Base-by-base conservation (phyloP, 331 rosid genomes). In the Pyrus hybrid region DNA sequence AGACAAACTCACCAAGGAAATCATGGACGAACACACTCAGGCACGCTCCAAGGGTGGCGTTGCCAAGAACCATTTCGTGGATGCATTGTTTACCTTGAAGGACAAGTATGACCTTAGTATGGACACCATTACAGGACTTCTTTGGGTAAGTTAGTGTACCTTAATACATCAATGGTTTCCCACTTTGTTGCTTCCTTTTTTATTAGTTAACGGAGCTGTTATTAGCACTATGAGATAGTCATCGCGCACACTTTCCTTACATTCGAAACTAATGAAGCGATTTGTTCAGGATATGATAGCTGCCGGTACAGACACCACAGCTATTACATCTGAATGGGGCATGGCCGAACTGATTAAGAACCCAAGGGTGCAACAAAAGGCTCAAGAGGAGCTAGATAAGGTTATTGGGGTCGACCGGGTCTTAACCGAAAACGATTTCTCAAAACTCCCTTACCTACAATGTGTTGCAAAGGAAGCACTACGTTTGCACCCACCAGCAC, bases 41-140 rank as follows among this genome's bases (percentile, higher is more conserved):
- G 82, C 86, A 11, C 80, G 85, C 7, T 18, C 13, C 28, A 33
- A 8, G 2, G 54, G 69, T 20, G 88, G 88, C n/a, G 81, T 72
- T 29, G 74, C 83, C 64, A 82, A 85, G 64, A 79, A 73, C 5
- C 88, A 85, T 71, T 85, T 85, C 47, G 88, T 85, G 1, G 86
- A 85, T 54, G 82, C 86, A 3, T 75, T 82, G 63, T 86, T 94
- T 49, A 91, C 96, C 3, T 68, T 94, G 84, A 76, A 94, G 70
- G 89, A 88, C 8, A 77, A 91, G 75, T 94, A 91, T 69, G 97
- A 91, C 79, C 95, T 91, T 9, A 88, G 96, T 53, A 91, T 90
- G 65, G 98, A 91, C 79, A 91, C 97, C 43, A 86, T 93, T 77
- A 91, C 87, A 28, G 97, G 97, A 45, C 96, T 91, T 43, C 93